These are phyloP conservation scores for Penicillium bovifimosum DNA, from an alignment of 495 filamentous ascomycete species.

Conservation along the genomic window DNA sequence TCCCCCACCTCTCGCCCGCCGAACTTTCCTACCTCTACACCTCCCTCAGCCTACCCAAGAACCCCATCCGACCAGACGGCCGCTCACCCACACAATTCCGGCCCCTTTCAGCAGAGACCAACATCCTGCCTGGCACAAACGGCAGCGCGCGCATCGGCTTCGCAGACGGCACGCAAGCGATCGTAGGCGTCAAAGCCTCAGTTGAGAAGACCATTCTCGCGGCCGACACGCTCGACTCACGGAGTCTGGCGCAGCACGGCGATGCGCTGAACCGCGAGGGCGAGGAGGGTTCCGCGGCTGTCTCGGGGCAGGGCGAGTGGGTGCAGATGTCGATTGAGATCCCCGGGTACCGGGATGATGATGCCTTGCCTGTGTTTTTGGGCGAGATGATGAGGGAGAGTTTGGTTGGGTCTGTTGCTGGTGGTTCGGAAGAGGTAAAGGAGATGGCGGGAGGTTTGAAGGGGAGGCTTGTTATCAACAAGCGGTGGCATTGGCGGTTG, in stretches of 20 bases:
- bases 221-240: conserved; percentile 28
- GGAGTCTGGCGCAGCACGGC: conserved; percentile 24
- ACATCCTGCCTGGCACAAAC: conserved; percentile 82
- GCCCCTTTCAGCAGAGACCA: conserved; percentile 79
- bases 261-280: conserved; percentile 26
- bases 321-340: conserved; percentile 82
- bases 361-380: conserved; percentile 82
- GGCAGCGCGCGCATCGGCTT: conserved; percentile 91
- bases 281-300: conserved; percentile 25
- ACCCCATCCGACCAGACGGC: conserved; percentile 86
- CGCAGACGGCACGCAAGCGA: conserved; percentile 89
- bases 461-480: conserved; percentile 72
- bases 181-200: conserved; percentile 92
- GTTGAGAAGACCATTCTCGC: conserved; percentile 61
- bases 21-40: conserved; percentile 94
- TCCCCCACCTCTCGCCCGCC: conserved; percentile 75
- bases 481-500: conserved; percentile 89
- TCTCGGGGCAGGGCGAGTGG: conserved; percentile 53
- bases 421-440: conserved; percentile 4
- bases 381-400: conserved; percentile 83
- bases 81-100: conserved; percentile 83
- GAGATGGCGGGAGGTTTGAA: conserved; percentile 58
- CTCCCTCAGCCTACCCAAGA: conserved; percentile 65
- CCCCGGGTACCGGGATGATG: conserved; percentile 82
- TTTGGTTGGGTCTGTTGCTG: conserved; percentile 54